A percentile compares a stretch with the other conserved stretches of the same genome.
phyloP scores from a whole-genome alignment of 108 stramenopile genomes.

The Conticribra weissflogii region DNA sequence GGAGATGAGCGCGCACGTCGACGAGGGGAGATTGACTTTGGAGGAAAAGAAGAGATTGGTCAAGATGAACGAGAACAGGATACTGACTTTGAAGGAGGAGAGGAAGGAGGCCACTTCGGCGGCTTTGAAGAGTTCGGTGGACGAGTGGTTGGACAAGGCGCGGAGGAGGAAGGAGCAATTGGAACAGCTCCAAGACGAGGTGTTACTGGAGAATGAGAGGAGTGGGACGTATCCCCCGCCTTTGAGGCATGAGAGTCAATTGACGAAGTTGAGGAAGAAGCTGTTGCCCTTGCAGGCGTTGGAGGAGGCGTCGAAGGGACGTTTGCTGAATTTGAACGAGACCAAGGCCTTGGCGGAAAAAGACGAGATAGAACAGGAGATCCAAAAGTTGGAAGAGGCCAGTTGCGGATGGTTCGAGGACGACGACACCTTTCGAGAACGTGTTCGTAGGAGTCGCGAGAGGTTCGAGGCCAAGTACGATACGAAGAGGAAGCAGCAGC shows the following conservation, averaged over 20 bases:
- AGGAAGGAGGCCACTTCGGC: slow-evolving; percentile 43
- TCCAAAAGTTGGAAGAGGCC: slow-evolving; percentile 59
- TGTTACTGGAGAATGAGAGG: slow-evolving; percentile 5
- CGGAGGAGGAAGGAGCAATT: slow-evolving; percentile 60
- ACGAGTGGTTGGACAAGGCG: slow-evolving; percentile 70
- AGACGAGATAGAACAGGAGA: slow-evolving; percentile 77
- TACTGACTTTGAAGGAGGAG: slow-evolving; percentile 56
- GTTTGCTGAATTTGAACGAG: slow-evolving; percentile 73
- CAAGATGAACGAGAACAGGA: slow-evolving; percentile 70
- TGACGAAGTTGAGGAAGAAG: slow-evolving; percentile 62
- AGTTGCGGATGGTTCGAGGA: slow-evolving; percentile 89
- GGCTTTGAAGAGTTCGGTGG: slow-evolving; percentile 14
- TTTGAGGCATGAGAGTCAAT: slow-evolving; percentile 67
- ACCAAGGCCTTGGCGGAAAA: slow-evolving; percentile 70
- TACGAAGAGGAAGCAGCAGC: slow-evolving; percentile 23
- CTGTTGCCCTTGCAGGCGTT: slow-evolving; percentile 63
- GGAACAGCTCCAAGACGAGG: slow-evolving; percentile 32
- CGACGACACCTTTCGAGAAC: slow-evolving; percentile 65
- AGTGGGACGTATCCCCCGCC: slow-evolving; percentile 43
- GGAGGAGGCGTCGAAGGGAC: slow-evolving; percentile 70
- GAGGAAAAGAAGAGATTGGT: slow-evolving; percentile 59
- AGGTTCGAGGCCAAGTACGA: slow-evolving; percentile 25
- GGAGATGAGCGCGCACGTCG: slow-evolving; percentile 72
- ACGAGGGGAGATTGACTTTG: slow-evolving; percentile 65
- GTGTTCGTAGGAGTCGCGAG: slow-evolving; percentile 57